phyloP scores from a whole-genome alignment of 164 flowering plant genomes.

The Stephania yunnanensis region DNA sequence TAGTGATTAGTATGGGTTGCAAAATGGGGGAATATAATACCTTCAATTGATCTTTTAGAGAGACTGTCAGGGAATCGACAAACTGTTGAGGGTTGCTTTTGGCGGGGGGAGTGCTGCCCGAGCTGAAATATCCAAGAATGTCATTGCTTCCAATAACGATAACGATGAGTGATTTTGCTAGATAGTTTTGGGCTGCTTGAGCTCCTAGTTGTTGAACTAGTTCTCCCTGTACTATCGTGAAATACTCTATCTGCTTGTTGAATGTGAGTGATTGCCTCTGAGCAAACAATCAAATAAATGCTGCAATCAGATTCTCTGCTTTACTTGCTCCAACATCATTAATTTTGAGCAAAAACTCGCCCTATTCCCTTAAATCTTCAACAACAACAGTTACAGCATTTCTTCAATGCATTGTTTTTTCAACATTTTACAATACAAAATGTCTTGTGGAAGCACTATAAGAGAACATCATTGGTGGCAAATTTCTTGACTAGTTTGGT shows the following conservation, averaged over 20 bases:
- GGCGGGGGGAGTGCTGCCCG: conserved; percentile 19
- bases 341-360: too few relatives aligned
- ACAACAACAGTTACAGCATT: too few relatives aligned
- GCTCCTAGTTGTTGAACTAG: conserved; percentile 41
- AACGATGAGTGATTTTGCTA: conserved; percentile 48
- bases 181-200: conserved; percentile 26
- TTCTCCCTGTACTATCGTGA: conserved; percentile 28
- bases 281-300: background rate
- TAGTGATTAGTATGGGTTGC: background rate
- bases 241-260: conserved; percentile 48
- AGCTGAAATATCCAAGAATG: conserved; percentile 36
- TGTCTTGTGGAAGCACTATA: too few relatives aligned
- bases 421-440: too few relatives aligned
- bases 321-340: too few relatives aligned
- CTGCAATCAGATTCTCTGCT: background rate
- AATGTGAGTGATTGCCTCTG: conserved; percentile 42
- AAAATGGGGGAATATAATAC: conserved; percentile 6
- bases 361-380: too few relatives aligned
- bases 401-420: too few relatives aligned
- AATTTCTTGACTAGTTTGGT: too few relatives aligned
- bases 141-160: conserved; percentile 80
- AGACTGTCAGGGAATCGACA: conserved; percentile 33
- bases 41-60: conserved; percentile 16
- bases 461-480: too few relatives aligned
- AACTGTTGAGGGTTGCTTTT: conserved; percentile 45